Evolutionary conservation across 2,329 filamentous ascomycete genomes (phyloP).

Genomic region (Claviceps lovelessii): DNA sequence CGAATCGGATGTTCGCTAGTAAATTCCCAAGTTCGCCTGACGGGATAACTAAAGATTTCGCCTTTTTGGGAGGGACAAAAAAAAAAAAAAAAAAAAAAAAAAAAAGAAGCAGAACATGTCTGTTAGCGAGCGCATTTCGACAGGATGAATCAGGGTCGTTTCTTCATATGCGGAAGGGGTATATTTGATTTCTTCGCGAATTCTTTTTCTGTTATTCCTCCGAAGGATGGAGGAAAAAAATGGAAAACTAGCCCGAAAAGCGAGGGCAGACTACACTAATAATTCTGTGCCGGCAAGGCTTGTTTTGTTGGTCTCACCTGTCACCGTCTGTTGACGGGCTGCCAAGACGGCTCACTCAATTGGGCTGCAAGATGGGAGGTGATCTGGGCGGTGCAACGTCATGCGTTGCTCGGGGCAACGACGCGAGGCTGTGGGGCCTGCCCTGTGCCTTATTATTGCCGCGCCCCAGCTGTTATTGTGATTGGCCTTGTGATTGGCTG

Average conservation of each 20-base stretch:
- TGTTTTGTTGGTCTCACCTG: background rate
- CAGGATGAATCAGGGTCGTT: constrained; percentile 1
- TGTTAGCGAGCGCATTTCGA: background rate
- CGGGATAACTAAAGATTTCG: constrained; percentile 82
- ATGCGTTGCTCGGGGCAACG: constrained; percentile 9
- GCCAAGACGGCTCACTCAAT: background rate
- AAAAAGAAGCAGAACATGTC: background rate
- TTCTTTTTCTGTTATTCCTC: background rate
- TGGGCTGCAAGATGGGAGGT: constrained; percentile 3
- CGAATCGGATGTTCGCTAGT: constrained; percentile 77
- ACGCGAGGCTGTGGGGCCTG: background rate
- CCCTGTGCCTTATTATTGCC: background rate
- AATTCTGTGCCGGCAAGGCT: background rate
- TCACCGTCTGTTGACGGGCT: constrained; percentile 3
- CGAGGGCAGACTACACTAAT: background rate
- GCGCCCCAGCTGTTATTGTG: background rate
- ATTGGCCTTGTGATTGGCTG: too few species aligned
- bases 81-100: too few species aligned
- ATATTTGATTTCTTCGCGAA: background rate
- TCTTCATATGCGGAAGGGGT: constrained; percentile 1
- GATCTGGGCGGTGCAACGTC: constrained; percentile 1
- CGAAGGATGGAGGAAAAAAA: background rate
- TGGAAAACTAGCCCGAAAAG: background rate
- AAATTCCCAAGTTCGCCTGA: constrained; percentile 90
- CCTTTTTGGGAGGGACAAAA: constrained; percentile 34